Base-by-base conservation (phyloP, 495 filamentous ascomycete species). In the Opeltia flavorubescens region DNA sequence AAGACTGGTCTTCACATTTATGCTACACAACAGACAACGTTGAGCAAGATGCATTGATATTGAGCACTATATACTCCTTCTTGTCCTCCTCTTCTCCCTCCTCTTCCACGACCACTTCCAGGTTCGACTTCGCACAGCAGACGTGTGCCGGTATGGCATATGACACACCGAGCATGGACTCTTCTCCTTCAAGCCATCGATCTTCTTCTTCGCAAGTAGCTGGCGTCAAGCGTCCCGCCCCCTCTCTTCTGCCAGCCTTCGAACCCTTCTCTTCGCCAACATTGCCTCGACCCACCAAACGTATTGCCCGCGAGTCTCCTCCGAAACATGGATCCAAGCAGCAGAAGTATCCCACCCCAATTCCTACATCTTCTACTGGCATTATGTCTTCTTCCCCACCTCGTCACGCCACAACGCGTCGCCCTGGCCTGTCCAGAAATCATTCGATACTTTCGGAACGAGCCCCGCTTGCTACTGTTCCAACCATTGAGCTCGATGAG, bases 291-390 rank as follows among this genome's bases (percentile, higher is more conserved):
- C 77, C 83, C 12, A 67, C 70, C 45, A 83, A 87, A 68, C 76
- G 83, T 61, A 70, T 76, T 59, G 75, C 78, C 62, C 72, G 77
- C 54, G 72, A 74, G 49, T 66, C 71, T 31, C 61, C 52, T 8
- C 49, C 55, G 11, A 49, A 52, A 63, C 52, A 23, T 24, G 48
- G 33, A 26, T 28, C 18, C 59, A 68, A 26, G 72, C 38, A 68
- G 50, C 50, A 67, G 52, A 78, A 77, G 55, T 87, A 96, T 65
- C 91, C 89, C 26, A 95, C 89, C 1, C 89, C 89, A n/a, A 76
- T 93, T 18, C 87, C 87, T 40, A 94, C 89, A 23, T 96, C 91
- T 2, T 95, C 86, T 30, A 94, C 89, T 43, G 83, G 85, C 51
- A 84, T 95, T 43, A 71, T 93, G 52, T 87, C 86, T 33, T 95